These are phyloP conservation scores for Paramecium octaurelia DNA, from an alignment of 73 alveolate genomes.

Conservation along the genomic window DNA sequence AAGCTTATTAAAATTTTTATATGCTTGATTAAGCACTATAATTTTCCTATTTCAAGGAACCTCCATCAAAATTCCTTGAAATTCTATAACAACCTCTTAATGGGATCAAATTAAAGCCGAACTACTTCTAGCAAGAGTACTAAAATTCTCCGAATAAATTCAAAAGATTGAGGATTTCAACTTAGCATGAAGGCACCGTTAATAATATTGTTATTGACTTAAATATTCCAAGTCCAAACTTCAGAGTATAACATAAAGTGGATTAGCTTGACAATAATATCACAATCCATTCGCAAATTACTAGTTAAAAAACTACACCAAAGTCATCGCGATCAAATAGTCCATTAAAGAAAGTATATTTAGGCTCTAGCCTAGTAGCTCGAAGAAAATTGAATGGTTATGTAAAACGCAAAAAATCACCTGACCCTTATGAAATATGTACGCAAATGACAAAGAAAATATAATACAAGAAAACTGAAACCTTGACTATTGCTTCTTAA, in stretches of 20 bases:
- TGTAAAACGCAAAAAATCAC: background rate
- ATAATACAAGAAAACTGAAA: background rate
- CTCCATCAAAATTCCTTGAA: background rate
- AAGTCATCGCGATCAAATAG: background rate
- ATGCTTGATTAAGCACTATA: slow-evolving; percentile 4
- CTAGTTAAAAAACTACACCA: slow-evolving; percentile 30
- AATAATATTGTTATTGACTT: background rate
- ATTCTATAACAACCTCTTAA: background rate
- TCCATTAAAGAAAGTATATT: slow-evolving; percentile 4
- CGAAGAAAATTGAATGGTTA: slow-evolving; percentile 33
- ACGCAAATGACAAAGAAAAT: background rate
- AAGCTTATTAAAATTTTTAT: background rate
- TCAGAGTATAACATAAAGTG: background rate
- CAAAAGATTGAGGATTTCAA: slow-evolving; percentile 15
- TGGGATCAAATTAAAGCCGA: background rate
- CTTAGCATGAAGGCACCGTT: background rate
- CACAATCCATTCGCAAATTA: slow-evolving; percentile 15
- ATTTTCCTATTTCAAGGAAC: background rate
- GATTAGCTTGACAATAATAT: slow-evolving; percentile 4
- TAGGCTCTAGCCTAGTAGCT: slow-evolving; percentile 8
- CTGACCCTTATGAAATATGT: background rate
- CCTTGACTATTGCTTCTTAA: background rate
- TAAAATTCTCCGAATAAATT: background rate
- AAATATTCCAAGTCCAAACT: background rate
- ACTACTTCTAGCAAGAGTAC: background rate